Conservation (phyloP, 2,329 filamentous ascomycete species). For the Calonectria crousiana region DNA sequence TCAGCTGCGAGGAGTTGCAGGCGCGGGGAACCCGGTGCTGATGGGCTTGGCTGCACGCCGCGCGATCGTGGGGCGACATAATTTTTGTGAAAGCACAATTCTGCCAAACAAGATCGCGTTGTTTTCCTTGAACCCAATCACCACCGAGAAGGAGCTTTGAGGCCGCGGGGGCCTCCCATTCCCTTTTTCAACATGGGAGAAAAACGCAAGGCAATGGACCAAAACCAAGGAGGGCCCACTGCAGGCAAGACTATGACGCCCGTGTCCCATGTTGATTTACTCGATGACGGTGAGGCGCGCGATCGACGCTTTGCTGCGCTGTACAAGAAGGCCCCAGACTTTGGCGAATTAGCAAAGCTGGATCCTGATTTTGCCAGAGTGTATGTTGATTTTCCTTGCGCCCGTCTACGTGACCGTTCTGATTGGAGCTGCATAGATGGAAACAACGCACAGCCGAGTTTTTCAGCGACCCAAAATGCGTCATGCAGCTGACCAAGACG, state of each 20-base stretch:
- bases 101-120: neutral
- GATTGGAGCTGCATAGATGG: conserved; percentile 32
- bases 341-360: conserved; percentile 54
- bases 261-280: neutral
- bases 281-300: conserved; percentile 22
- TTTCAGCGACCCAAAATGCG: conserved; percentile 81
- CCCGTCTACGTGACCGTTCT: neutral
- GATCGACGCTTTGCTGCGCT: conserved; percentile 53
- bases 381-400: conserved; percentile 44
- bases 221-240: conserved; percentile 2
- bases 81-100: conserved; percentile 18
- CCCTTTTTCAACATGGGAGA: conserved; percentile 31
- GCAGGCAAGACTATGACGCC: neutral
- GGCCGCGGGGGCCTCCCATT: neutral
- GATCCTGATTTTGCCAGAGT: conserved; percentile 57
- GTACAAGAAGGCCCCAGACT: conserved; percentile 57
- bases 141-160: neutral
- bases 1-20: neutral
- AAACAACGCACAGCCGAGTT: conserved; percentile 53
- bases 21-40: neutral
- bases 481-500: conserved; percentile 85
- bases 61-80: conserved; percentile 8
- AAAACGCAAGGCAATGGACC: conserved; percentile 36
- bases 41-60: neutral
- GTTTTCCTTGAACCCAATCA: neutral